Percentiles rank a stretch among this genome's conserved stretches.
Evolutionary conservation across 106 monocot genomes (phyloP).

Genomic region (Phalaenopsis aphrodite): DNA sequence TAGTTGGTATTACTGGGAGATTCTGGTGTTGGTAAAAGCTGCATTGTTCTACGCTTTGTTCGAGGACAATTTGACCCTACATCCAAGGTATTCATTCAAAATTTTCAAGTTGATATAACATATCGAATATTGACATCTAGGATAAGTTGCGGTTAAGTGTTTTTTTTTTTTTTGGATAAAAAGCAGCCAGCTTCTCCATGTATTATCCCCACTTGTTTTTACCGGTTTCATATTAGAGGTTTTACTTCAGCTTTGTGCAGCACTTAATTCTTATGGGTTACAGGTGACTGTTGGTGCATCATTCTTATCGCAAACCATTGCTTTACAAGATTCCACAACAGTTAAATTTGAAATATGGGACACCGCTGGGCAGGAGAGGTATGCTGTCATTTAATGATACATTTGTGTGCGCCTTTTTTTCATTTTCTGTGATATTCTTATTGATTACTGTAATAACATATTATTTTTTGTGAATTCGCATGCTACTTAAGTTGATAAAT

Average conservation of each 20-base stretch:
- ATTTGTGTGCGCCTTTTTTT: not conserved
- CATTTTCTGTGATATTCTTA: not conserved
- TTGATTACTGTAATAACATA: not conserved
- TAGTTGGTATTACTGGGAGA: slow-evolving; percentile 93
- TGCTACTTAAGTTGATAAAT: not conserved
- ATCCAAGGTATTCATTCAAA: slow-evolving; percentile 67
- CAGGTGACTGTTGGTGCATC: slow-evolving; percentile 99
- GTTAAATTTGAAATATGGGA: slow-evolving; percentile 99
- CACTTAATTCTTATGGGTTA: slow-evolving; percentile 6
- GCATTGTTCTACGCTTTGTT: slow-evolving; percentile 99
- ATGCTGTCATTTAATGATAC: slow-evolving; percentile 2
- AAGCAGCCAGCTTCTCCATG: not conserved
- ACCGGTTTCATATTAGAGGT: not conserved
- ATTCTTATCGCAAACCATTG: slow-evolving; percentile 95
- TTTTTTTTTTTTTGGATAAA: not conserved
- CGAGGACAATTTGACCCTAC: slow-evolving; percentile 97
- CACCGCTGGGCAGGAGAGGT: slow-evolving; percentile 99
- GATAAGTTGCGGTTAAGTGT: not conserved
- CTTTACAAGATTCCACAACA: slow-evolving; percentile 85
- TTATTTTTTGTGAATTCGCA: too few species aligned
- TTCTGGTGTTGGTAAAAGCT: slow-evolving; percentile 99
- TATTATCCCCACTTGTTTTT: not conserved
- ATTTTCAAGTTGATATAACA: not conserved
- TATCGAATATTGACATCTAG: not conserved
- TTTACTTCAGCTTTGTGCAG: not conserved